Evolutionary conservation across 352 stramenopile genomes (phyloP), one percentile per base, ranked within the genome.

Genomic region (Pythium dissimile): DNA sequence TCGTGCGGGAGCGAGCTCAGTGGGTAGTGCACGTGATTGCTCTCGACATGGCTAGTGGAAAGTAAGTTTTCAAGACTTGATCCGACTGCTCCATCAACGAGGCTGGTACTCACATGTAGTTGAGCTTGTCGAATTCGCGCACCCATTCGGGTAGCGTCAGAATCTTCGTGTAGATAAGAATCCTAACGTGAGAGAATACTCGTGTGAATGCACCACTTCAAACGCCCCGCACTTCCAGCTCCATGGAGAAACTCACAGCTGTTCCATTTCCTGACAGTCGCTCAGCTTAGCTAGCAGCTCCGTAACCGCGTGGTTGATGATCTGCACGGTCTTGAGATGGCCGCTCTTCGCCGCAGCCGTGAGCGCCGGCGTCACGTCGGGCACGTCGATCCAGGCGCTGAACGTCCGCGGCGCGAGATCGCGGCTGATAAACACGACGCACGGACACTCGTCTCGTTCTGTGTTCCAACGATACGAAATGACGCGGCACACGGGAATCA

Each of bases 291-390:
- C 65, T 5, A 72, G 76, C 11, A 84, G n/a, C 21, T 56, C 58
- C 13, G 71, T 52, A 0, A 85, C 20, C 18, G 62, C 62, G 3
- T 53, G 67, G 24, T 85, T 85, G 21, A 80, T 69, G 28, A 85
- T 66, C 45, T 80, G 68, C 13, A 85, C 52, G 13, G 69, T 70
- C 12, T 66, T 67, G 2, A 85, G 45, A 13, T 85, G 55, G 0
- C 70, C 72, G 3, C 67, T 60, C 15, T 64, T 51, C 0, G 70
- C 64, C 2, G 82, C 39, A 10, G 65, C 48, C 3, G 54, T 41
- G 6, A 82, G 52, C 21, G 66, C 62, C 2, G 54, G 46, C 0
- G 62, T 69, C 6, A 56, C 62, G 26, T 82, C 68, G 10, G 65
- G 49, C 1, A 72, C 72, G 13, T 77, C 44, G 9, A 59, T 50